phyloP scores from a whole-genome alignment of 768 basidiomycete species.

The Russula sp. region DNA sequence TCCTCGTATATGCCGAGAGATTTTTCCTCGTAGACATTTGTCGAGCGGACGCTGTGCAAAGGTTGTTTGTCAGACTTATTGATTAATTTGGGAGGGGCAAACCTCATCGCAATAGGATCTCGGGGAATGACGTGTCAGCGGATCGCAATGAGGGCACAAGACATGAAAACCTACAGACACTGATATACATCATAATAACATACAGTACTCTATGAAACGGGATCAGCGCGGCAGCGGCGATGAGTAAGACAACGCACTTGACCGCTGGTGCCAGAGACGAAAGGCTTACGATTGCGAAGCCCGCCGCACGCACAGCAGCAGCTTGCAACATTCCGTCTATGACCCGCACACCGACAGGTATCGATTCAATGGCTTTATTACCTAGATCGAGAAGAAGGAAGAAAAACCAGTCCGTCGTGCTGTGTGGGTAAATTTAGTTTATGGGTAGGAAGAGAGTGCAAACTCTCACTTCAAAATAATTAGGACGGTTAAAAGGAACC shows the following conservation, averaged over 20 bases:
- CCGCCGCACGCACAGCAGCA: conserved; percentile 76
- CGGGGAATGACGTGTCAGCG: conserved; percentile 9
- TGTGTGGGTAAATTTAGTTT: conserved; percentile 27
- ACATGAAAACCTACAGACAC: conserved; percentile 53
- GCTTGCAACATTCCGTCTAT: conserved; percentile 75
- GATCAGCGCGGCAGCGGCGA: background rate
- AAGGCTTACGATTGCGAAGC: conserved; percentile 74
- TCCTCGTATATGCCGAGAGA: conserved; percentile 76
- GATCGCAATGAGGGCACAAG: conserved; percentile 5
- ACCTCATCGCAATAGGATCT: conserved; percentile 85
- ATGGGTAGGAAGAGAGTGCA: background rate
- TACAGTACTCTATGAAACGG: conserved; percentile 63
- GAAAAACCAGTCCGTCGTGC: conserved; percentile 80
- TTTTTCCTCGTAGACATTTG: conserved; percentile 90
- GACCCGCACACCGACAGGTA: conserved; percentile 68
- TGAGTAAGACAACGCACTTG: conserved; percentile 47
- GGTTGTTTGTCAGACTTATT: background rate
- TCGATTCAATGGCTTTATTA: conserved; percentile 55
- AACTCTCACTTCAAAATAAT: conserved; percentile 57
- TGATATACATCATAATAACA: conserved; percentile 92
- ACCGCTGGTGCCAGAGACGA: conserved; percentile 81
- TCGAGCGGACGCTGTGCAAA: conserved; percentile 71
- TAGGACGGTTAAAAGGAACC: conserved; percentile 76
- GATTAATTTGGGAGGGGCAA: background rate
- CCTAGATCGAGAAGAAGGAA: conserved; percentile 88